A percentile compares a stretch with the other conserved stretches of the same genome.
Conservation (phyloP, 768 basidiomycete species). For the Lentinula lateritia region DNA sequence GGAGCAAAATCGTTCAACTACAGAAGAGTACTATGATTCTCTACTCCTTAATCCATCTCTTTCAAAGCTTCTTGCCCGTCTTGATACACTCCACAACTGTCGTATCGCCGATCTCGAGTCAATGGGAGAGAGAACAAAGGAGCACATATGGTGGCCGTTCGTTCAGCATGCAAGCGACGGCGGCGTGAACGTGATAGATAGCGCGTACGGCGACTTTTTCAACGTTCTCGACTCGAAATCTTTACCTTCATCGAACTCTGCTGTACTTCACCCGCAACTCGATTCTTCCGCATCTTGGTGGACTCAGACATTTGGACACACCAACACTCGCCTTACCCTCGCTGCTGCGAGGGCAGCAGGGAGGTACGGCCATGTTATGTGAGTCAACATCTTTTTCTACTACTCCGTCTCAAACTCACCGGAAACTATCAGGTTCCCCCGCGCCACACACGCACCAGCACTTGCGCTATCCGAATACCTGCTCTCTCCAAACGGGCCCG, state of each 20-base stretch:
- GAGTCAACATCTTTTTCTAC: constrained; percentile 9
- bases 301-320: constrained; percentile 92
- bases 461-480: constrained; percentile 78
- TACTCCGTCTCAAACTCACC: neutral
- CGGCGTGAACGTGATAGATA: constrained; percentile 87
- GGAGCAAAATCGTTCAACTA: constrained; percentile 40
- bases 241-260: constrained; percentile 20
- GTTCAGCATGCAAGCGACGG: constrained; percentile 44
- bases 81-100: constrained; percentile 58
- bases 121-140: constrained; percentile 49
- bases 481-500: constrained; percentile 61
- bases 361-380: constrained; percentile 92
- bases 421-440: constrained; percentile 50
- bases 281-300: constrained; percentile 98
- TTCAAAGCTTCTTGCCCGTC: constrained; percentile 42
- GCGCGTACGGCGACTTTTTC: constrained; percentile 84
- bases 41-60: constrained; percentile 35
- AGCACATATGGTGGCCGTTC: constrained; percentile 95
- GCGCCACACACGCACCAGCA: constrained; percentile 82
- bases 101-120: constrained; percentile 47
- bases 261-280: constrained; percentile 55
- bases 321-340: constrained; percentile 65
- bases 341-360: constrained; percentile 90
- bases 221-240: constrained; percentile 50
- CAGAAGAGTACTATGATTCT: constrained; percentile 71